Evolutionary conservation across 73 alveolate species (phyloP).

Genomic region (Vitrella brassicaformis): DNA sequence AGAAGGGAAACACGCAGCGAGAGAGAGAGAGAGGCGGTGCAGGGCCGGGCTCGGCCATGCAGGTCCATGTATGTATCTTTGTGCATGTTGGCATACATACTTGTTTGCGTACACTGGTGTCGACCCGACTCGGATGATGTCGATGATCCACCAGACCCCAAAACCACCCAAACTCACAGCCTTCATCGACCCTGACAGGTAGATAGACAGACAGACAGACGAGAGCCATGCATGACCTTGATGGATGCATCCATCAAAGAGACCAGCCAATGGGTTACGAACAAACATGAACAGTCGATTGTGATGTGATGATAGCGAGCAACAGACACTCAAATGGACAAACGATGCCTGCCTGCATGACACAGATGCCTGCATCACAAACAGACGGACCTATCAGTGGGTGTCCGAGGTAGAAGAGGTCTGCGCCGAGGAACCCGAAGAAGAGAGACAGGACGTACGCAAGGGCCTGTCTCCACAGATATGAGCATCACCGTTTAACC

Average conservation of each 20-base stretch:
- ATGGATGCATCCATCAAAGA: conserved; percentile 3
- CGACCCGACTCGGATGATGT: conserved; percentile 27
- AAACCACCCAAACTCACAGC: not conserved
- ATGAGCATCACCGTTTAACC: not conserved
- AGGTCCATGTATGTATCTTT: no score
- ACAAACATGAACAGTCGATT: not conserved
- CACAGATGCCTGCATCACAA: not conserved
- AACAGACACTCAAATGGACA: not conserved
- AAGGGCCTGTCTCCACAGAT: not conserved
- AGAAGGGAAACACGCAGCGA: no score
- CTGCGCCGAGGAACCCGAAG: conserved; percentile 29
- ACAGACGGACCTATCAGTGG: not conserved
- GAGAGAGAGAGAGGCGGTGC: no score
- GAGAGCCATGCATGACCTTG: not conserved
- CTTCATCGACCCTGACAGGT: not conserved
- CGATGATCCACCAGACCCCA: conserved; percentile 20
- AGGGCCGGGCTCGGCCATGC: no score
- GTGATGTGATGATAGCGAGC: not conserved
- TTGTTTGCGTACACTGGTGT: no score
- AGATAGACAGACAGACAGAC: not conserved
- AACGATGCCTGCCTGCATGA: not conserved
- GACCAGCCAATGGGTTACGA: not conserved
- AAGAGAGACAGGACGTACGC: conserved; percentile 27
- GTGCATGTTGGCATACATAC: no score
- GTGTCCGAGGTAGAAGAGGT: conserved; percentile 21